Evolutionary conservation across 176 grass and related monocot genomes (phyloP), one percentile per base, ranked within the genome.

Genomic region (barley (Hordeum vulgare)): DNA sequence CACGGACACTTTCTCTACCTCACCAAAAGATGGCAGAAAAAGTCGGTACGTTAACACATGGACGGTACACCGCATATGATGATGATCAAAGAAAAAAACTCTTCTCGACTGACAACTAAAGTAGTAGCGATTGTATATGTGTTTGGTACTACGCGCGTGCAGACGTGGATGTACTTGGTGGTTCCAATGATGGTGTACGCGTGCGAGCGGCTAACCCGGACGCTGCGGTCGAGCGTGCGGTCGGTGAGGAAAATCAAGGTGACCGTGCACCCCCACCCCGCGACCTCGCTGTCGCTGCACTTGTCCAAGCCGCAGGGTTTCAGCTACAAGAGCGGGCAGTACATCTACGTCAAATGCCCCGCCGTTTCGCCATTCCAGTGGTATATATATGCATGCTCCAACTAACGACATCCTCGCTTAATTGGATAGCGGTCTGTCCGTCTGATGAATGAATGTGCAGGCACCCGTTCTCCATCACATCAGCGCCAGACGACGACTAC

Each of bases 361-460:
- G 96, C 87, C 28, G 96, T 98, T 21, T 98, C 96, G 41, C 93
- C 96, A 0, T 98, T 98, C 79, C 89, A 98, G 70, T 98, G 96
- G 96, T 54, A 21, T n/a, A n/a, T n/a, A n/a, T n/a, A n/a, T n/a
- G n/a, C n/a, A n/a, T 7, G 17, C 45, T 17, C 1, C 14, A 14
- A 5, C 45, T 4, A 49, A 49, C n/a, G n/a, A n/a, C 12, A 49
- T 49, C 45, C 44, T 7, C 45, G 15, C 45, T 17, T 49, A 13
- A 14, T 6, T 49, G 17, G 15, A 1, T 49, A 49, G 45, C 13
- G 45, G 15, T 49, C 3, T 49, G 45, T 49, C 3, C 17, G 45
- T 49, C 45, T 49, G 14, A 49, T 49, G 53, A 21, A 56, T 0
- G 18, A 8, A 2, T 2, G 7, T 56, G 3, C 53, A 56, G 53